These are phyloP conservation scores for Paraurostyla sp. DNA, from an alignment of 73 alveolate species.

Conservation along the genomic window DNA sequence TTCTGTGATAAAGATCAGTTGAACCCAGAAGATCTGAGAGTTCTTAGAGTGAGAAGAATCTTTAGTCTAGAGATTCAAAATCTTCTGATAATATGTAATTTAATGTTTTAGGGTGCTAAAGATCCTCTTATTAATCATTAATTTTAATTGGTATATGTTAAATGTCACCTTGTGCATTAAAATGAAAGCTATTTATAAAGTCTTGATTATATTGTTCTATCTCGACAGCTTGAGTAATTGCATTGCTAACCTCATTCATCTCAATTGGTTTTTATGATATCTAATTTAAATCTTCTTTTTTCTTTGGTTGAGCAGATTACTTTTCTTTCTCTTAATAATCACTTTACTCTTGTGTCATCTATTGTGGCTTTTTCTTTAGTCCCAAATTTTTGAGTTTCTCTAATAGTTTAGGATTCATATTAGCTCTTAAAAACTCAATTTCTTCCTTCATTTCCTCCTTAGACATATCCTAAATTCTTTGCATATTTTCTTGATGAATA, in stretches of 20 bases:
- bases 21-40: conserved; percentile 28
- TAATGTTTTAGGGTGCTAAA: not conserved
- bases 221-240: not conserved
- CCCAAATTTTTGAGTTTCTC: conserved; percentile 25
- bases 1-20: conserved; percentile 34
- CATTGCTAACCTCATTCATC: not conserved
- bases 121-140: not conserved
- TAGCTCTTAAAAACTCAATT: not conserved
- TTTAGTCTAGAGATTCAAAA: conserved; percentile 18
- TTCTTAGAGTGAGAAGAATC: conserved; percentile 19
- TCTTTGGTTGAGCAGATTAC: not conserved
- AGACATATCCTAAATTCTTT: conserved; percentile 5
- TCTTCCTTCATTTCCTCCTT: conserved; percentile 31
- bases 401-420: conserved; percentile 12
- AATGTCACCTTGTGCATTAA: conserved; percentile 9
- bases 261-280: conserved; percentile 40
- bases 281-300: too few species aligned
- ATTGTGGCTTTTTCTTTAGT: not conserved
- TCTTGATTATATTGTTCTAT: not conserved
- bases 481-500: conserved; percentile 22
- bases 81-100: conserved; percentile 20
- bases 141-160: too few species aligned
- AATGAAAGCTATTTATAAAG: not conserved
- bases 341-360: not conserved
- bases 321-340: not conserved